Evolutionary conservation across 768 basidiomycete genomes (phyloP).

Genomic region (Trametes gibbosa): DNA sequence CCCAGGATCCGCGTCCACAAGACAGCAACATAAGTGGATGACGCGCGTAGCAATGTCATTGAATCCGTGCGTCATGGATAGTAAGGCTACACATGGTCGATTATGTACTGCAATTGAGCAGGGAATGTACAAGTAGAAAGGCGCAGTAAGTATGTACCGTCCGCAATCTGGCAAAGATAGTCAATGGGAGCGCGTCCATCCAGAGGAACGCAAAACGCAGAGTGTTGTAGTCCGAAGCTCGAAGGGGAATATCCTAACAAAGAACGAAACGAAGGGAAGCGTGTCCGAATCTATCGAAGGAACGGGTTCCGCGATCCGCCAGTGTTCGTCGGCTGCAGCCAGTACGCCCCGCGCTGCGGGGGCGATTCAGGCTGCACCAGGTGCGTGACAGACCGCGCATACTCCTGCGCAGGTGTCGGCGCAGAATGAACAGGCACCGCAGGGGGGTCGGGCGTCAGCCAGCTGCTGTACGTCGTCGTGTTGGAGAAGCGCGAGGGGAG

Average conservation of each 20-base stretch:
- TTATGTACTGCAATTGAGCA: background rate
- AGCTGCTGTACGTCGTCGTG: conserved; percentile 44
- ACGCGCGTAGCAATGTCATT: background rate
- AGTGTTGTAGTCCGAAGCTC: conserved; percentile 4
- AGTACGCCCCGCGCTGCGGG: conserved; percentile 37
- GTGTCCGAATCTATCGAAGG: conserved; percentile 35
- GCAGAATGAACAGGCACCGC: conserved; percentile 29
- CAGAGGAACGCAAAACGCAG: background rate
- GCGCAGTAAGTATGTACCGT: background rate
- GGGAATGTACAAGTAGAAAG: background rate
- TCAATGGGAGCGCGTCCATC: conserved; percentile 1
- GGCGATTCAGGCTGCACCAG: conserved; percentile 10
- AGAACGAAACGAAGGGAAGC: background rate
- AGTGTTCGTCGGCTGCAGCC: conserved; percentile 42
- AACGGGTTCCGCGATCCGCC: conserved; percentile 53
- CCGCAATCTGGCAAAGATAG: conserved; percentile 3
- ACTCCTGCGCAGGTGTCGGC: conserved; percentile 58
- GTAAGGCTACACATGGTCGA: conserved; percentile 4
- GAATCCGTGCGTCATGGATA: background rate
- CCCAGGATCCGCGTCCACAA: background rate
- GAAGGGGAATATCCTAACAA: background rate
- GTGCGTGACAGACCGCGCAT: conserved; percentile 48
- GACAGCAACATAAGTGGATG: background rate
- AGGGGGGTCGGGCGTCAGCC: conserved; percentile 15
- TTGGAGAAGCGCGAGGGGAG: conserved; percentile 48